These are phyloP conservation scores for Colletotrichum tropicicola DNA, from an alignment of 2,329 filamentous ascomycete genomes.

Conservation along the genomic window DNA sequence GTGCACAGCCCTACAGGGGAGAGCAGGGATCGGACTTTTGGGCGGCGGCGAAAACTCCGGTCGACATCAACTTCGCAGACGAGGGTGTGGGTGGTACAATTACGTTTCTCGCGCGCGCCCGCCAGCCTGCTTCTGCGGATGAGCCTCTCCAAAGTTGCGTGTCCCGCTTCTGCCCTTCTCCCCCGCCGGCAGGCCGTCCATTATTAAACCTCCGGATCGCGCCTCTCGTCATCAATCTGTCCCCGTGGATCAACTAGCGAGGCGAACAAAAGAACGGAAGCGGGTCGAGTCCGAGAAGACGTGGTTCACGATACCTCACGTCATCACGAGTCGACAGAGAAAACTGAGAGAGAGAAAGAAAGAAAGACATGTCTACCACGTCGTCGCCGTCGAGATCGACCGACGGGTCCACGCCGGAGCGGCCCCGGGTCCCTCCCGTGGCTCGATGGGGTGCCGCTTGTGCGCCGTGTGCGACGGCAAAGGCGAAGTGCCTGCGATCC, in stretches of 20 bases:
- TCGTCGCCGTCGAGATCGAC: background rate
- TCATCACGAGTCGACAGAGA: background rate
- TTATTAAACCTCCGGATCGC: background rate
- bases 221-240: background rate
- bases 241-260: background rate
- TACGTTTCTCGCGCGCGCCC: background rate
- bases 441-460: conserved; percentile 59
- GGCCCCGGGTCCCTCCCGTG: background rate
- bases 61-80: background rate
- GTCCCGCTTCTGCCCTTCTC: background rate
- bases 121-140: background rate
- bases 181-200: background rate
- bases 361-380: background rate
- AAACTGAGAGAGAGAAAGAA: too few relatives aligned
- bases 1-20: background rate
- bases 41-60: background rate
- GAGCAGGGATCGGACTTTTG: background rate
- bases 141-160: background rate
- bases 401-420: background rate
- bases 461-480: conserved; percentile 56
- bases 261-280: background rate
- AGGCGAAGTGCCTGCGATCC: conserved; percentile 59
- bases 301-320: too few relatives aligned
- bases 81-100: background rate
- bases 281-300: background rate